These are phyloP conservation scores for Elongisporangium prolatum DNA, from an alignment of 352 stramenopile species.

Conservation along the genomic window DNA sequence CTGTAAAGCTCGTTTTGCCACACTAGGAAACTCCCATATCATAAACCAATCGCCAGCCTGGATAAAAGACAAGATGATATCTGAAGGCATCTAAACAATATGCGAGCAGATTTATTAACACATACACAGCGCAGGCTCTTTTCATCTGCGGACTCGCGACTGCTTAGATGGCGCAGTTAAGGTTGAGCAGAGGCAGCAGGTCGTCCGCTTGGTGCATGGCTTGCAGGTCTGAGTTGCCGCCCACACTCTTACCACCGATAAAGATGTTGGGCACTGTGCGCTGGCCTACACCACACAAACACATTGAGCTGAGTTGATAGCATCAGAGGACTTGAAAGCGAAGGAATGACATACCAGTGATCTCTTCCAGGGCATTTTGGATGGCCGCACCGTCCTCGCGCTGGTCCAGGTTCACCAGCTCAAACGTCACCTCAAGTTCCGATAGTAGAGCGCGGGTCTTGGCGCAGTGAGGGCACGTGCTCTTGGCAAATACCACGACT, in stretches of 20 bases:
- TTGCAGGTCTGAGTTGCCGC: constrained; percentile 83
- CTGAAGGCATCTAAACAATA: no score
- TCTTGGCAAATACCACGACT: constrained; percentile 65
- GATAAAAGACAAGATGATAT: no score
- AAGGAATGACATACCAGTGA: constrained; percentile 5
- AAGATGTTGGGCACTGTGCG: constrained; percentile 92
- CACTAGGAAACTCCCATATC: no score
- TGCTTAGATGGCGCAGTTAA: constrained; percentile 7
- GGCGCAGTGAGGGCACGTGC: constrained; percentile 82
- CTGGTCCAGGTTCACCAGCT: constrained; percentile 9
- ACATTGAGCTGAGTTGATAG: neutral
- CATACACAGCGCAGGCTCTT: no score
- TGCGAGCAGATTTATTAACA: no score
- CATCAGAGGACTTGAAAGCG: neutral
- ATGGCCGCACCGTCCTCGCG: constrained; percentile 6
- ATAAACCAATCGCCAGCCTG: no score
- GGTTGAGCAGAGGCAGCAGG: constrained; percentile 62
- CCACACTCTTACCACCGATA: constrained; percentile 77
- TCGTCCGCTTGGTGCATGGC: constrained; percentile 48
- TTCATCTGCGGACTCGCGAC: neutral
- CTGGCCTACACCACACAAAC: constrained; percentile 27
- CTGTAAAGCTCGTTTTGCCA: no score
- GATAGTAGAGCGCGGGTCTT: constrained; percentile 8
- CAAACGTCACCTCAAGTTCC: constrained; percentile 6
- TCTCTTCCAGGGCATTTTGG: constrained; percentile 8